Evolutionary conservation across 1,284 basidiomycete genomes (phyloP), one percentile per base, ranked within the genome.

Genomic region (Lentinula novae-zelandiae): DNA sequence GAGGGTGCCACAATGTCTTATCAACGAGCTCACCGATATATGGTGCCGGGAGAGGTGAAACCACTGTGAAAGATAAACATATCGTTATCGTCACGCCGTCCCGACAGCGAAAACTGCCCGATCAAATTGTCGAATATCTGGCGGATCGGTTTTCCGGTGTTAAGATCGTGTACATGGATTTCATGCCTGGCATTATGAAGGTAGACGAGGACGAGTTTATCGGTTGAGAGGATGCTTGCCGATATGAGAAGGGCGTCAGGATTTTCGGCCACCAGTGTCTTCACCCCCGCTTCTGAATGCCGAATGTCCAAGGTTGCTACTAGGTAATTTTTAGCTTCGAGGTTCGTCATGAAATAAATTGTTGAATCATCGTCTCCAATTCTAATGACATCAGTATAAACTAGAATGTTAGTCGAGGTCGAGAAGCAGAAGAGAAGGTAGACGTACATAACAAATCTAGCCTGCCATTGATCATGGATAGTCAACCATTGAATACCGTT

Each of bases 281-380:
- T 20, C 3, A 40, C 12, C 0, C 53, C 53, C n/a, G 12, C 17
- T 1, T 54, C 53, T 2, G 53, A 36, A 39, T 36, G 15, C 5
- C 34, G 36, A 12, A n/a, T 27, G 34, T 54, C 53, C 2, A 54
- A 40, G 3, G 34, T 54, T 42, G 33, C 53, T 42, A 54, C 36
- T 40, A 20, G 27, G 53, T 54, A 54, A 20, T 54, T 54, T 36
- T 40, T 17, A 17, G 53, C 53, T 27, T 54, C 17, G 17, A 54
- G 36, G 17, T 54, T 54, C 2, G 53, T 54, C 53, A 54, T 40
- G 53, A 54, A 54, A 54, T 54, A 40, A 31, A 54, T 54, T 13
- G 13, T 54, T 3, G 53, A 54, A 20, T 38, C 36, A 5, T 54
- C 53, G 53, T 54, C 53, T 20, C 53, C 53, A 22, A 54, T 20